Percentiles rank a stretch among this genome's conserved stretches.
phyloP scores from a whole-genome alignment of 73 alveolate genomes.

The Blepharisma stoltei region DNA sequence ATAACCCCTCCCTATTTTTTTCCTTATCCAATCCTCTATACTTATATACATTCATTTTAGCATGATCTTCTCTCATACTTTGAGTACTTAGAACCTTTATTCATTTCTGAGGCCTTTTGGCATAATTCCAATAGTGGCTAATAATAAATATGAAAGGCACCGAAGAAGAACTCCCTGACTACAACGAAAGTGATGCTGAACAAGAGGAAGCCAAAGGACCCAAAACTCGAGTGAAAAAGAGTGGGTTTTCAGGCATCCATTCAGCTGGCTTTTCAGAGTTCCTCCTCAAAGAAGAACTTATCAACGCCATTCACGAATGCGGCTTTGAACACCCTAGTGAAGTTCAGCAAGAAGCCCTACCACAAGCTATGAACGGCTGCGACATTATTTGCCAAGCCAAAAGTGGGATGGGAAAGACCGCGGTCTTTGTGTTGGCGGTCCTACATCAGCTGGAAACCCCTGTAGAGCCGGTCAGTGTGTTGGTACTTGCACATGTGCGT shows the following conservation, averaged over 20 bases:
- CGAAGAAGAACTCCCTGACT: slow-evolving; percentile 33
- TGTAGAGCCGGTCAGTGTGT: slow-evolving; percentile 93
- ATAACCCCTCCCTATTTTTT: too few species aligned
- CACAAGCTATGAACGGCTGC: slow-evolving; percentile 90
- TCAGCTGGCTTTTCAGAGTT: slow-evolving; percentile 80
- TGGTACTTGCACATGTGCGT: slow-evolving; percentile 98
- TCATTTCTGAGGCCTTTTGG: too few species aligned
- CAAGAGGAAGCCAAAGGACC: slow-evolving; percentile 18
- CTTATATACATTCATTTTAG: too few species aligned
- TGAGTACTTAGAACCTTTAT: too few species aligned
- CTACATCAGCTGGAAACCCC: slow-evolving; percentile 88
- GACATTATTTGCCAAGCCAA: slow-evolving; percentile 97
- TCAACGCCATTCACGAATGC: slow-evolving; percentile 74
- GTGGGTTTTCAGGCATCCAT: slow-evolving; percentile 58
- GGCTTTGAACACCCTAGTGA: slow-evolving; percentile 95
- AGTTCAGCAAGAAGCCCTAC: slow-evolving; percentile 97
- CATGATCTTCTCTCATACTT: too few species aligned
- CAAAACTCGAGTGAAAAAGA: slow-evolving; percentile 9
- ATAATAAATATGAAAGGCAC: slow-evolving; percentile 1
- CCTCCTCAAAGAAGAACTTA: slow-evolving; percentile 66
- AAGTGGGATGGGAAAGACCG: slow-evolving; percentile 99
- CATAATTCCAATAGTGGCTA: neutral
- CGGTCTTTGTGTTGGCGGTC: slow-evolving; percentile 98
- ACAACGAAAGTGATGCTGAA: slow-evolving; percentile 8
- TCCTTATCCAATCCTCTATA: too few species aligned